phyloP scores from a whole-genome alignment of 495 filamentous ascomycete species.

The Chaetomidium leptoderma region DNA sequence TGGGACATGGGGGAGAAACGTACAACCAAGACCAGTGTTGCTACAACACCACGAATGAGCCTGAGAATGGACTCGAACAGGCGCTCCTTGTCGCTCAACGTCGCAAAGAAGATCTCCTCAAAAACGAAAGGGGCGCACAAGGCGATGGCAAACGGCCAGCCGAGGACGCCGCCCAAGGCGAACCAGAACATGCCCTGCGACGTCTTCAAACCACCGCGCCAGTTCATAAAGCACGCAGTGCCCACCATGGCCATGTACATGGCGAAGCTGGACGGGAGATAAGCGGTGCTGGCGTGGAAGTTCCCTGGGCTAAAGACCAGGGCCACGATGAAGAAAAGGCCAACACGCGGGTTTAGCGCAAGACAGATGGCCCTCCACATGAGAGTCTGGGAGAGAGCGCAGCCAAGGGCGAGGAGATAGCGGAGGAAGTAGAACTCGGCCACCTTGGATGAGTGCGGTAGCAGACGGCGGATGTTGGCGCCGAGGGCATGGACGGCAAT shows the following conservation, averaged over 20 bases:
- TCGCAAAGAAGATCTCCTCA: conserved; percentile 66
- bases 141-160: conserved; percentile 91
- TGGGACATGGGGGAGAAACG: conserved; percentile 32
- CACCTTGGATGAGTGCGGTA: conserved; percentile 56
- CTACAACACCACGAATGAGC: conserved; percentile 61
- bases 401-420: conserved; percentile 64
- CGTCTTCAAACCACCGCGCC: conserved; percentile 67
- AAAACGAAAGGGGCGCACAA: conserved; percentile 75
- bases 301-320: conserved; percentile 79
- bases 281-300: conserved; percentile 84
- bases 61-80: conserved; percentile 53
- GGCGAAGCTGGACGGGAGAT: conserved; percentile 89
- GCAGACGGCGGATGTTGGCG: conserved; percentile 58
- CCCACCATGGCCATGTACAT: conserved; percentile 94
- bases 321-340: conserved; percentile 72
- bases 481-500: conserved; percentile 74
- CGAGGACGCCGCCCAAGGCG: conserved; percentile 79
- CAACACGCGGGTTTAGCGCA: conserved; percentile 72
- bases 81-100: conserved; percentile 53
- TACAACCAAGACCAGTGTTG: conserved; percentile 67
- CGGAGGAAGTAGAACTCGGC: conserved; percentile 86
- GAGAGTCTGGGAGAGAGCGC: conserved; percentile 73
- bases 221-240: conserved; percentile 82
- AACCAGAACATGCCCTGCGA: conserved; percentile 87
- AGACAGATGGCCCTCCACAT: conserved; percentile 72